Evolutionary conservation across 1,284 basidiomycete genomes (phyloP).

Genomic region (Trametes versicolor): DNA sequence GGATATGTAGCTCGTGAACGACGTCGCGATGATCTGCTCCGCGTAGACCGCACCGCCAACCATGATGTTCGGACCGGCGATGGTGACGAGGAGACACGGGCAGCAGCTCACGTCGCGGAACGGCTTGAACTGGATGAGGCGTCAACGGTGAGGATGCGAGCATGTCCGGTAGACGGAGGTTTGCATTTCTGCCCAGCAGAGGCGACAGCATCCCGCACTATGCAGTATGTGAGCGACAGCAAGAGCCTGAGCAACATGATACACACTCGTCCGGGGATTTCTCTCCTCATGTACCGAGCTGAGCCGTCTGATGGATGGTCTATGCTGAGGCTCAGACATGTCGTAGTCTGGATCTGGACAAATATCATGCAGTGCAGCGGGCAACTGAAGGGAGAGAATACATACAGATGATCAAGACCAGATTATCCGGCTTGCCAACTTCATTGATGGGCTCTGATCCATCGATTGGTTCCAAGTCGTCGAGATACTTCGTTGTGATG

Average conservation of each 20-base stretch:
- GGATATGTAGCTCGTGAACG: conserved; percentile 21
- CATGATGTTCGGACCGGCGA: conserved; percentile 24
- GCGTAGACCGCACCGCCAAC: conserved; percentile 30
- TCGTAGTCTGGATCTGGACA: not conserved
- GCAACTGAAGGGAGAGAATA: not conserved
- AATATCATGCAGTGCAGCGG: not conserved
- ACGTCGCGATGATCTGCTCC: conserved; percentile 24
- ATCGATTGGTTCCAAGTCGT: not conserved
- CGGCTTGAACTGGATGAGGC: conserved; percentile 9
- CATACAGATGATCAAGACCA: not conserved
- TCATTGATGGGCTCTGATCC: too few relatives aligned
- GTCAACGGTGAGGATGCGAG: too few relatives aligned
- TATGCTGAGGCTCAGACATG: not conserved
- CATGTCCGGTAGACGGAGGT: too few relatives aligned
- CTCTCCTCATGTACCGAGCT: not conserved
- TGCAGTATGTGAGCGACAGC: too few relatives aligned
- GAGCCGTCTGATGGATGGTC: not conserved
- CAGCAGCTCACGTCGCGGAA: conserved; percentile 24
- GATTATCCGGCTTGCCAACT: not conserved
- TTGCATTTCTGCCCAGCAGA: too few relatives aligned
- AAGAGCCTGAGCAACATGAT: not conserved
- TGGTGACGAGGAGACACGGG: conserved; percentile 22
- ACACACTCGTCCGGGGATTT: too few relatives aligned
- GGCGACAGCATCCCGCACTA: too few relatives aligned
- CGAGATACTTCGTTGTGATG: not conserved